Evolutionary conservation across 2,329 filamentous ascomycete genomes (phyloP).

Genomic region (Xylaria sp.): DNA sequence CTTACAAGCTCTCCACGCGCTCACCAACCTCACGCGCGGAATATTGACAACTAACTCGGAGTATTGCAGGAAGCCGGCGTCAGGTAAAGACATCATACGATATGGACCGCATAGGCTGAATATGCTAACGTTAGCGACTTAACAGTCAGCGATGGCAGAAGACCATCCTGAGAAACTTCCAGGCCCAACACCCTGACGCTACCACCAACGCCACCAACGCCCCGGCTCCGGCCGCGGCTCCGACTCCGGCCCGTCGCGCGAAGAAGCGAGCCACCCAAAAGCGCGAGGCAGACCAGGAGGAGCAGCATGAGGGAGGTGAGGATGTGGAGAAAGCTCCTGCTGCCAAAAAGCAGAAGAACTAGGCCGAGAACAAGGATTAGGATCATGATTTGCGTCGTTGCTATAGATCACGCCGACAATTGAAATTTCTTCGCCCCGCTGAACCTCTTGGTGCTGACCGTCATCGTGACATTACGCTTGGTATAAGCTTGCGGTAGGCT

Average conservation of each 20-base stretch:
- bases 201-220: background rate
- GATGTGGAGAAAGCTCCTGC: constrained; percentile 5
- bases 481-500: background rate
- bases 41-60: constrained; percentile 11
- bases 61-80: constrained; percentile 12
- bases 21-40: background rate
- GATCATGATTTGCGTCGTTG: background rate
- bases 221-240: background rate
- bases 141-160: constrained; percentile 36
- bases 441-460: background rate
- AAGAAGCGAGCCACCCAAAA: background rate
- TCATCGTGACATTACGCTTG: background rate
- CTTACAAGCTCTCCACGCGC: background rate
- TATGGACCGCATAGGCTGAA: background rate
- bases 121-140: constrained; percentile 18
- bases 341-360: constrained; percentile 21
- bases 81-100: constrained; percentile 20
- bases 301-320: background rate
- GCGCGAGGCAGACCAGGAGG: constrained; percentile 4
- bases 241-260: background rate
- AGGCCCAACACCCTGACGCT: background rate
- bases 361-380: background rate
- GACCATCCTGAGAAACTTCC: background rate
- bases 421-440: background rate
- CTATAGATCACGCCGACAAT: constrained; percentile 5